phyloP scores from a whole-genome alignment of 805 yeast genomes.

The Blastobotrys muscicola region DNA sequence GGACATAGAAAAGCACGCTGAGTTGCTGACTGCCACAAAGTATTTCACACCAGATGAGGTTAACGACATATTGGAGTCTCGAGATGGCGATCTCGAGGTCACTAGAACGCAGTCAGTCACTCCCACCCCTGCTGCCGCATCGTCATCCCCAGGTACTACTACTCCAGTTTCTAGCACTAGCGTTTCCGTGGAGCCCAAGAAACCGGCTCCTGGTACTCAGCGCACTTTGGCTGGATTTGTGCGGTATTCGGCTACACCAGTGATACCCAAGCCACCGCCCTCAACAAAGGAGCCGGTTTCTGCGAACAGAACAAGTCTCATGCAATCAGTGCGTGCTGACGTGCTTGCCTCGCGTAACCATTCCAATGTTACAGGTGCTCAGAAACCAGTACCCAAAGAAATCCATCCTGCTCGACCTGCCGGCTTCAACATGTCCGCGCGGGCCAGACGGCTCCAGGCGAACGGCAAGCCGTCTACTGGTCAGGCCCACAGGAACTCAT shows the following conservation, averaged over 20 bases:
- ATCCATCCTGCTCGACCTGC: slow-evolving; percentile 42
- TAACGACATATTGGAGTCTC: slow-evolving; percentile 1
- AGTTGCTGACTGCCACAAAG: slow-evolving; percentile 35
- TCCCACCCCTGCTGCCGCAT: too few relatives aligned
- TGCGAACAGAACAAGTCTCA: not conserved
- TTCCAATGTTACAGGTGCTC: slow-evolving; percentile 3
- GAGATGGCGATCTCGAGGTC: not conserved
- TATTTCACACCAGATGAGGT: slow-evolving; percentile 12
- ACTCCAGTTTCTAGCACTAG: not conserved
- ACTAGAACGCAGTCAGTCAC: too few relatives aligned
- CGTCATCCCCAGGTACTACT: not conserved
- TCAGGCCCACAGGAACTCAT: slow-evolving; percentile 16
- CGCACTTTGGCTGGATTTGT: too few relatives aligned
- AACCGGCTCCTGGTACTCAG: too few relatives aligned
- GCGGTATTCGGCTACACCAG: too few relatives aligned
- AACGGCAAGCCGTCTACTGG: slow-evolving; percentile 14
- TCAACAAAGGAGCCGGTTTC: too few relatives aligned
- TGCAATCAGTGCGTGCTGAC: slow-evolving; percentile 3
- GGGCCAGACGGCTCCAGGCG: not conserved
- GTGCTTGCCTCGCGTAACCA: not conserved
- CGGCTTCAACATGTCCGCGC: slow-evolving; percentile 35
- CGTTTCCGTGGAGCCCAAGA: not conserved
- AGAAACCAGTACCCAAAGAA: slow-evolving; percentile 10
- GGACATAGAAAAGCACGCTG: slow-evolving; percentile 53
- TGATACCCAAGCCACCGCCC: too few relatives aligned